Conservation (phyloP, 164 flowering plant species). For the Piper longum region DNA sequence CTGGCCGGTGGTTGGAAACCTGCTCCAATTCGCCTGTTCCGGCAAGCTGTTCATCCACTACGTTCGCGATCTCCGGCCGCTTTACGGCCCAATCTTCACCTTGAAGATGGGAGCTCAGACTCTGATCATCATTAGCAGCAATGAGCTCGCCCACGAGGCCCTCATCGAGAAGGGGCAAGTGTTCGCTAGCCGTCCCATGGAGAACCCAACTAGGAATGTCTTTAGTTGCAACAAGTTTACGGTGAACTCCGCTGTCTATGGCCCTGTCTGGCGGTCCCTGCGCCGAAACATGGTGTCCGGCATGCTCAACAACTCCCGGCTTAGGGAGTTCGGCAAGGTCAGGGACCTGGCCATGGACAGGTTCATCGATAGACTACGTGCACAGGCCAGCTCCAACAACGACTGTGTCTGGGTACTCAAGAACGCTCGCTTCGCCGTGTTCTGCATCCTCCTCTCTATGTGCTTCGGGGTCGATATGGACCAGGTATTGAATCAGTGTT, state of each 20-base stretch:
- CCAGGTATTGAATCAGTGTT: constrained; percentile 2
- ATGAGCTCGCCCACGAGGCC: constrained; percentile 59
- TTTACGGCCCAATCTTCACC: constrained; percentile 71
- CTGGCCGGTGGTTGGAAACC: constrained; percentile 86
- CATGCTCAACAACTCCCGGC: constrained; percentile 45
- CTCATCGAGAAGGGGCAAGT: constrained; percentile 42
- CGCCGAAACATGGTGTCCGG: constrained; percentile 89
- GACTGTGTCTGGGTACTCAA: constrained; percentile 66
- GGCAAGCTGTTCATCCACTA: constrained; percentile 65
- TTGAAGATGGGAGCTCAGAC: constrained; percentile 74
- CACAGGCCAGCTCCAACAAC: constrained; percentile 32
- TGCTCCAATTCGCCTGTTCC: constrained; percentile 68
- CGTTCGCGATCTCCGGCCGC: constrained; percentile 25
- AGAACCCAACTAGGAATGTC: constrained; percentile 63
- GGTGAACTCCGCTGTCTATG: constrained; percentile 75
- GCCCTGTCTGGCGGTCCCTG: constrained; percentile 79
- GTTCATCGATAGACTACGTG: constrained; percentile 29
- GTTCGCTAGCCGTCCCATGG: constrained; percentile 65
- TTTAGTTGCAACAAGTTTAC: constrained; percentile 84
- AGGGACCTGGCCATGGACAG: constrained; percentile 55
- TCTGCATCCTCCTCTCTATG: constrained; percentile 70
- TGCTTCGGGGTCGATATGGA: constrained; percentile 84
- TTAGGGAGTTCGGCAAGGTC: constrained; percentile 36
- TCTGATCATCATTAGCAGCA: constrained; percentile 41
- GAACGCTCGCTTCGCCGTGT: constrained; percentile 68